Conservation (phyloP, 805 yeast genomes). For the Yarrowia sp. region DNA sequence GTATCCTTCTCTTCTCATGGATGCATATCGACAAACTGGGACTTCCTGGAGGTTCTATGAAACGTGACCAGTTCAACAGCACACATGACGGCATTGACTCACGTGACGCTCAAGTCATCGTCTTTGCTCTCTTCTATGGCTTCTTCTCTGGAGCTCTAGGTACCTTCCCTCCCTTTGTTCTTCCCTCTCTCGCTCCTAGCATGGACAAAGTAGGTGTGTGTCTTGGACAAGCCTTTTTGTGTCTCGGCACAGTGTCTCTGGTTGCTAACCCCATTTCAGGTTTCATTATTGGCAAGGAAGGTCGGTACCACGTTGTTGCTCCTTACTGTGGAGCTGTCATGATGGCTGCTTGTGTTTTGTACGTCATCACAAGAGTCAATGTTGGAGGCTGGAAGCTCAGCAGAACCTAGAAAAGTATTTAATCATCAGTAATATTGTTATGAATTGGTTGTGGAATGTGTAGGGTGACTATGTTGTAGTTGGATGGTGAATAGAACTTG, state of each 20-base stretch:
- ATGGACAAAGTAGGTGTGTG: slow-evolving; percentile 54
- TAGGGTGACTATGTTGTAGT: too few relatives aligned
- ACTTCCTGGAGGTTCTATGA: neutral
- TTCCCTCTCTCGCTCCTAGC: slow-evolving; percentile 45
- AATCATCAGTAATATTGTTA: slow-evolving; percentile 3
- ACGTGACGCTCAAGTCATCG: slow-evolving; percentile 43
- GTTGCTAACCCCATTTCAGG: slow-evolving; percentile 49
- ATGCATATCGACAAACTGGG: slow-evolving; percentile 41
- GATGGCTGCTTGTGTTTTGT: slow-evolving; percentile 16
- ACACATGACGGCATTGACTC: slow-evolving; percentile 32
- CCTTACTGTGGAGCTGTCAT: slow-evolving; percentile 30
- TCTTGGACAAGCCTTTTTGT: slow-evolving; percentile 70
- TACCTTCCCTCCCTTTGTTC: slow-evolving; percentile 40
- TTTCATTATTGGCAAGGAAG: slow-evolving; percentile 42
- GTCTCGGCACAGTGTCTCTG: slow-evolving; percentile 59
- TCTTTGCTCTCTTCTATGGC: slow-evolving; percentile 46
- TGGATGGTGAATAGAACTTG: too few relatives aligned
- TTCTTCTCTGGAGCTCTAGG: slow-evolving; percentile 45
- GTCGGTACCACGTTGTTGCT: slow-evolving; percentile 41
- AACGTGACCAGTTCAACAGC: neutral
- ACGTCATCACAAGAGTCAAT: neutral
- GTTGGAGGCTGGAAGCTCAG: slow-evolving; percentile 29
- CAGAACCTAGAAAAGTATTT: neutral
- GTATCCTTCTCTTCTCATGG: slow-evolving; percentile 49
- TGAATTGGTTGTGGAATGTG: too few relatives aligned